Conservation (phyloP, 805 yeast genomes). For the Torulaspora maleeae region DNA sequence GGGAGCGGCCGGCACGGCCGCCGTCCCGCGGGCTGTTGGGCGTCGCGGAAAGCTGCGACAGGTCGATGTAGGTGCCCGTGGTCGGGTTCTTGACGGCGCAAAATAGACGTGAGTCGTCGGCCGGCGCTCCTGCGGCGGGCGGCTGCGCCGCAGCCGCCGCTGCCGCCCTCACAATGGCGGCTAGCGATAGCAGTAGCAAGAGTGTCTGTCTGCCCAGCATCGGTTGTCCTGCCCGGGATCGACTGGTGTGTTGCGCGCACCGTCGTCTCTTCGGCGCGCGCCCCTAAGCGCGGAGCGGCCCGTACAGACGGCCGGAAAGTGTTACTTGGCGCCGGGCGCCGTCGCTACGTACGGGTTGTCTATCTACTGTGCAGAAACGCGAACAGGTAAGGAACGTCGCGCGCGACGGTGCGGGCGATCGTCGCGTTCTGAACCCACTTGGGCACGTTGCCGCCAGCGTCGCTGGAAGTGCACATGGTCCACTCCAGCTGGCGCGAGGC, state of each 20-base stretch:
- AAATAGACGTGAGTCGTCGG: constrained; percentile 18
- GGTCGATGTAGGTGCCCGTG: constrained; percentile 32
- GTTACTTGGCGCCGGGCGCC: not conserved
- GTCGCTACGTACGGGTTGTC: not conserved
- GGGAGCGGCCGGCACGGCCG: constrained; percentile 18
- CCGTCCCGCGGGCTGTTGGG: constrained; percentile 22
- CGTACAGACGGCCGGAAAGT: no score
- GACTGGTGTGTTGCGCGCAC: constrained; percentile 1
- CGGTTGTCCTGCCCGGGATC: not conserved
- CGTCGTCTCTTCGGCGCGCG: no score
- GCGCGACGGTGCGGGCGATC: constrained; percentile 38
- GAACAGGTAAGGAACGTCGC: constrained; percentile 39
- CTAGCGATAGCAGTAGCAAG: not conserved
- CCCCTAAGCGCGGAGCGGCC: no score
- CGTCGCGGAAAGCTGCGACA: constrained; percentile 31
- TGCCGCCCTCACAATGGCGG: not conserved
- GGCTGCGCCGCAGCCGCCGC: not conserved
- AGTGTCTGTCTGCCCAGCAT: not conserved
- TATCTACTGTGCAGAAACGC: constrained; percentile 5
- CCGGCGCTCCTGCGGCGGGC: not conserved
- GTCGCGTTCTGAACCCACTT: constrained; percentile 39
- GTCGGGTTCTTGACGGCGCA: constrained; percentile 33
- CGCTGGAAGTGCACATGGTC: constrained; percentile 39
- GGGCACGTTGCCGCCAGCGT: constrained; percentile 41
- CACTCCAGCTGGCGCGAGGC: constrained; percentile 27